These are phyloP conservation scores for Teratosphaeria gauchensis DNA, from an alignment of 2,329 filamentous ascomycete genomes.

Conservation along the genomic window DNA sequence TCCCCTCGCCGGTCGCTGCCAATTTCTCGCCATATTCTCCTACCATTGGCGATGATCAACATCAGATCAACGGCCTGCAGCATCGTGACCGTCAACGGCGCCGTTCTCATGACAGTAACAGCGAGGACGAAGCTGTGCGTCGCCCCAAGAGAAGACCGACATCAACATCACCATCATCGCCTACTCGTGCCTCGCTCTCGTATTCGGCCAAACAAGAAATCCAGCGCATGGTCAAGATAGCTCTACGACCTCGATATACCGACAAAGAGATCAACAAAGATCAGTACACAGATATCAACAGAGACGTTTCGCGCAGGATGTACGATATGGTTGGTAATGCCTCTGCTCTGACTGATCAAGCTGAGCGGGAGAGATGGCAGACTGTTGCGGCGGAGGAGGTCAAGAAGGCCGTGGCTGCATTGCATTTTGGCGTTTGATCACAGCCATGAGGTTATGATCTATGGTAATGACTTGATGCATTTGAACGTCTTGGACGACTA, in stretches of 20 bases:
- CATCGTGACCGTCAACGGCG: conserved; percentile 14
- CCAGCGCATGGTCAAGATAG: conserved; percentile 75
- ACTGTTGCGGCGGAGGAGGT: conserved; percentile 71
- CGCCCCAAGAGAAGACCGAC: conserved; percentile 7
- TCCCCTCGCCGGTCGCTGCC: conserved; percentile 54
- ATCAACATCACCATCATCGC: conserved; percentile 23
- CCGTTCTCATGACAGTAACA: conserved; percentile 2
- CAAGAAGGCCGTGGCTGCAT: conserved; percentile 52
- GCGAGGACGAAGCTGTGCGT: conserved; percentile 14
- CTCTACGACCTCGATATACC: conserved; percentile 73
- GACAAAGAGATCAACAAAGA: conserved; percentile 73
- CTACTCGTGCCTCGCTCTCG: conserved; percentile 46
- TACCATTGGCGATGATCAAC: conserved; percentile 20
- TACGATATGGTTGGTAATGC: conserved; percentile 58
- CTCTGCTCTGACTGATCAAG: conserved; percentile 49
- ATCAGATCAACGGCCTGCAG: conserved; percentile 3
- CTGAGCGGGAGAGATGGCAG: conserved; percentile 62
- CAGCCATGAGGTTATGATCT: not conserved
- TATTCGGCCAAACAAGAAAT: conserved; percentile 80
- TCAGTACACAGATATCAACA: conserved; percentile 87
- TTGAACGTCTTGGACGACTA: not conserved
- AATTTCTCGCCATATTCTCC: conserved; percentile 61
- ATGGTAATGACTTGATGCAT: not conserved
- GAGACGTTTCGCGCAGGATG: conserved; percentile 75
- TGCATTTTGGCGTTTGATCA: conserved; percentile 12